Evolutionary conservation across 345 rosid genomes (phyloP).

Genomic region (Gossypium australe): DNA sequence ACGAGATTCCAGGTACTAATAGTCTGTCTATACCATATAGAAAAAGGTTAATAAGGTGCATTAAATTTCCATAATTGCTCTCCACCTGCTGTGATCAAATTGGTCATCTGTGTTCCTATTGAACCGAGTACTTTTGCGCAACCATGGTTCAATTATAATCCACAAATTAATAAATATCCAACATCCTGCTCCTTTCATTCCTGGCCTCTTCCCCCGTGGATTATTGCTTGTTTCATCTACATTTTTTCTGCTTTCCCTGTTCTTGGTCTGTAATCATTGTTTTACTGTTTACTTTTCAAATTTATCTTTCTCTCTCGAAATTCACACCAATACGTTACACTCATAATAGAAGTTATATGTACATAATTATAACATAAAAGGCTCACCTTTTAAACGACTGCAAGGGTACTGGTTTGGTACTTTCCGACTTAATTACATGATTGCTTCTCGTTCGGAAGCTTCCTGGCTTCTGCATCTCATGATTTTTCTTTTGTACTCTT

Average conservation of each 20-base stretch:
- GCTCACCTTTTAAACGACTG: background rate
- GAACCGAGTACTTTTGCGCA: background rate
- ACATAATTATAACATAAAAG: background rate
- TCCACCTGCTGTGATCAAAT: background rate
- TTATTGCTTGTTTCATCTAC: background rate
- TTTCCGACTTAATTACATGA: background rate
- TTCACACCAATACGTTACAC: background rate
- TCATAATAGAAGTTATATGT: background rate
- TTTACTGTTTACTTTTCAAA: background rate
- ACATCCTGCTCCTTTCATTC: background rate
- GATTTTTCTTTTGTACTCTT: background rate
- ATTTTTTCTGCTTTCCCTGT: background rate
- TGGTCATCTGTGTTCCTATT: background rate
- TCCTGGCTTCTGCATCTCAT: background rate
- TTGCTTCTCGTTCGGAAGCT: background rate
- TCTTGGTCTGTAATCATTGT: background rate
- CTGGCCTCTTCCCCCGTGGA: background rate
- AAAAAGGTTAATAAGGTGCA: background rate
- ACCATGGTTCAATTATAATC: background rate
- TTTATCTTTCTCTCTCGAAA: background rate
- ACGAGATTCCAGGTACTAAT: constrained; percentile 51
- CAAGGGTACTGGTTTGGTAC: background rate
- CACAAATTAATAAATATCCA: background rate
- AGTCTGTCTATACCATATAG: background rate
- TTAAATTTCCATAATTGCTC: background rate